Evolutionary conservation across 2,329 filamentous ascomycete species (phyloP), one percentile per base, ranked within the genome.

Genomic region (Aspergillus aculeatinus): DNA sequence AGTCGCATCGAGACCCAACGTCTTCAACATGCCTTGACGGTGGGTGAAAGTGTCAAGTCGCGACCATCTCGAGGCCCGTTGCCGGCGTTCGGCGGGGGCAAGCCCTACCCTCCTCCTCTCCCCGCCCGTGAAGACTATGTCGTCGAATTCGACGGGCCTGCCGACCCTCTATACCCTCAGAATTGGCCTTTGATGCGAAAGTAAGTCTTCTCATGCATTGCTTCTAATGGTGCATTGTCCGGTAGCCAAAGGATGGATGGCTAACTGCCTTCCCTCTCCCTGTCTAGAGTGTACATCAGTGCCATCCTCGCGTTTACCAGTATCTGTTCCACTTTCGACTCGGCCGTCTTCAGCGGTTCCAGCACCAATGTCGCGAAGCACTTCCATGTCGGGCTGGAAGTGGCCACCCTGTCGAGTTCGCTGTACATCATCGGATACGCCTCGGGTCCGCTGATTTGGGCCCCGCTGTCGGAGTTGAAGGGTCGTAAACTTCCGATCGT

Each of bases 291-390:
- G 6, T 60, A 60, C 51, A 60, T 60, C 27, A 63, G 63, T 48
- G 52, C 51, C 23, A 65, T 65, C 21, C 61, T 65, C 23, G 60
- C 61, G 29, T 67, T 63, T n/a, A 59, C 61, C 33, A 57, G 65
- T 48, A 60, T 65, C 31, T 65, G 64, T 42, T 83, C 79, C 49
- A 80, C 81, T 1, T 83, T 83, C 58, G 79, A 78, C 1, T 72
- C 70, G 2, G 87, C 84, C 73, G 85, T 91, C 68, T 91, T 90
- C 76, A 89, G 87, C 3, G 77, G 85, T 29, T 87, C 87, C 5
- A 89, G 86, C 1, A 60, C 62, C 12, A 67, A 77, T 21, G 80
- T 91, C 5, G 81, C 85, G 10, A 50, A 57, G 3, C 70, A 80
- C 16, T 82, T 82, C 64, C 60, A 75, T n/a, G 76, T 81, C 3